phyloP scores from a whole-genome alignment of 1,139 yeast genomes.

The Yamadazyma diddensiae region DNA sequence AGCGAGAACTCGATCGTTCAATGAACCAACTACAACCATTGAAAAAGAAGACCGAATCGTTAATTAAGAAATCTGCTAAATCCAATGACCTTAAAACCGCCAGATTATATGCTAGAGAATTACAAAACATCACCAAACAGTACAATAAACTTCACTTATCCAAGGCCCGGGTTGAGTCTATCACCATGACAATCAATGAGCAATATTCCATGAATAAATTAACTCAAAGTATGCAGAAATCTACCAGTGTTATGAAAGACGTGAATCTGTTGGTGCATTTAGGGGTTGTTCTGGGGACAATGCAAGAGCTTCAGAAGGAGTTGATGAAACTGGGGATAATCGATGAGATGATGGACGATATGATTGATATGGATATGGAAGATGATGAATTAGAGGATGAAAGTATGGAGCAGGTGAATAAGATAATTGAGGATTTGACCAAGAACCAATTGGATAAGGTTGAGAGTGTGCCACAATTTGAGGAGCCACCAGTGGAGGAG shows the following conservation, averaged over 20 bases:
- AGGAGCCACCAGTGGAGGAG: constrained; percentile 22
- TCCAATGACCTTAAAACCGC: constrained; percentile 76
- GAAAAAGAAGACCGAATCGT: constrained; percentile 68
- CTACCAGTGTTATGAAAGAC: constrained; percentile 84
- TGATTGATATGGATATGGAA: constrained; percentile 66
- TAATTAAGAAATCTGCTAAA: constrained; percentile 75
- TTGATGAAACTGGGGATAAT: constrained; percentile 89
- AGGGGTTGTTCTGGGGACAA: constrained; percentile 80
- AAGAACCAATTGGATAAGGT: constrained; percentile 43
- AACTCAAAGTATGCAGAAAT: constrained; percentile 76
- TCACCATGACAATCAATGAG: constrained; percentile 86
- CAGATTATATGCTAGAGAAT: constrained; percentile 75
- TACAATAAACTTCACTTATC: constrained; percentile 72
- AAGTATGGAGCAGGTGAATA: constrained; percentile 66
- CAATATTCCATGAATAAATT: constrained; percentile 84
- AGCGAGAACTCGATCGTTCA: constrained; percentile 75
- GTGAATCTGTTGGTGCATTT: constrained; percentile 75
- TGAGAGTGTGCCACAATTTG: constrained; percentile 40
- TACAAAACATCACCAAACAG: constrained; percentile 72
- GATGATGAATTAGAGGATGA: constrained; percentile 65
- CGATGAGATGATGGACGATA: constrained; percentile 93
- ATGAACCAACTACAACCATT: constrained; percentile 65
- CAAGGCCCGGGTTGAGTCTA: constrained; percentile 81
- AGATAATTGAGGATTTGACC: constrained; percentile 44
- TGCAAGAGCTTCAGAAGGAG: constrained; percentile 85